A percentile compares a stretch with the other conserved stretches of the same genome.
Evolutionary conservation across 148 eudicot genomes (phyloP).

Genomic region (Camellia lanceoleosa): DNA sequence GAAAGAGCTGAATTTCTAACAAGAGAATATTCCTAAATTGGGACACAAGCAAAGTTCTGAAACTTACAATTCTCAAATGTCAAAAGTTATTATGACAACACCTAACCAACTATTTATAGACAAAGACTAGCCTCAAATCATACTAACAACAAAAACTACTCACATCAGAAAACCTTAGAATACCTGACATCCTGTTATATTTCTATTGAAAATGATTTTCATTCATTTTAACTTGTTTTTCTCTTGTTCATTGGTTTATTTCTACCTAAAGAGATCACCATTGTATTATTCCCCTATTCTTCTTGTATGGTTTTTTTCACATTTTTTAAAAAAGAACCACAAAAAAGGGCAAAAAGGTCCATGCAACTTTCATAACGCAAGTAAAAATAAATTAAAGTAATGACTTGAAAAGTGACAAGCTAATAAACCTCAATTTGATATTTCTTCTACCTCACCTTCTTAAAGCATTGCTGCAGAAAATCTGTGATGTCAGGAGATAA

Average conservation of each 20-base stretch:
- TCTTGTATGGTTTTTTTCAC: background rate
- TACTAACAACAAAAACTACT: too few species aligned
- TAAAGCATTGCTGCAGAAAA: conserved; percentile 87
- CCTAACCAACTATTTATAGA: too few species aligned
- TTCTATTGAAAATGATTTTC: background rate
- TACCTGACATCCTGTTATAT: too few species aligned
- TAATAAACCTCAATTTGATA: conserved; percentile 1
- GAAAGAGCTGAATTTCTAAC: too few species aligned
- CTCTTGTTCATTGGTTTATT: background rate
- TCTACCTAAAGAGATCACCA: background rate
- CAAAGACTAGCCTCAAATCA: too few species aligned
- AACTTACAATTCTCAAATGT: too few species aligned
- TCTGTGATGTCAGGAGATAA: conserved; percentile 83
- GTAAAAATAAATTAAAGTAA: background rate
- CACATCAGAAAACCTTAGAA: background rate
- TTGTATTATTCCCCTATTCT: background rate
- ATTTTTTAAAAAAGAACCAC: background rate
- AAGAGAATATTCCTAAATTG: too few species aligned
- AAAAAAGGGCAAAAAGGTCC: background rate
- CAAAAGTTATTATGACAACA: too few species aligned
- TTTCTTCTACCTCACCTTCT: conserved; percentile 61
- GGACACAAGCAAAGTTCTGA: too few species aligned
- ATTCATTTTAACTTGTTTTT: background rate
- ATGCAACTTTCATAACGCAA: background rate
- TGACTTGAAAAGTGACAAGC: background rate